Base-by-base conservation (phyloP, 2,329 filamentous ascomycete genomes). In the Aspergillus hortae region DNA sequence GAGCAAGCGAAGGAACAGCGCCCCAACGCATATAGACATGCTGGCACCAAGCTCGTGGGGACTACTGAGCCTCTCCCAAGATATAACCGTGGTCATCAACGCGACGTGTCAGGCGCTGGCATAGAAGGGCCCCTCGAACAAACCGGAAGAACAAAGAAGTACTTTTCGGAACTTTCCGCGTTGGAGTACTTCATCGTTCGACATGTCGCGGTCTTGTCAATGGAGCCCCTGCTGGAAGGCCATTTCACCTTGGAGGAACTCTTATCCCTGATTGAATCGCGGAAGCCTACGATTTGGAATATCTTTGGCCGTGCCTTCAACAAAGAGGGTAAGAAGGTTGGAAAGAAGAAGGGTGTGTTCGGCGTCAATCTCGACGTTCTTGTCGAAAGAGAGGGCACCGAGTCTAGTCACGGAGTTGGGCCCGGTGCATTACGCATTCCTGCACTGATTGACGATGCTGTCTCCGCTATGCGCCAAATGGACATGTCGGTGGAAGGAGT, bases 401-500 rank as follows among this genome's bases (percentile, higher is more conserved):
- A 99, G 67, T 97, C 92, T n/a, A 97, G 92, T 1, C 91, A 97
- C 68, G 94, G 94, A 33, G 90, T 99, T 55, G 94, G 94, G 0
- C 92, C 94, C 10, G 92, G 92, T 15, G 88, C 90, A 12, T 79
- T 99, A 51, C 88, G 90, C 48, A 90, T 99, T 40, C 94, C 94
- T 2, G 89, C 90, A n/a, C 80, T 99, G 48, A 82, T 99, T n/a
- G 92, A 97, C 65, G 92, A 96, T 67, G 86, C 92, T 45, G 87
- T 99, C 35, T 88, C 89, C 4, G 91, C 92, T 11, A 96, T 99
- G 90, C 86, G 92, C 62, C 94, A 92, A 72, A 97, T 99, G 90
- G 94, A 99, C 70, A 91, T 99, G 77, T 97, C 92, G 1, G 90
- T 99, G 1, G 94, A 99, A 72, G 94, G 94, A 63, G 92, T 99